Conservation (phyloP, 208 protist species). For the Leishmania gerbilli region DNA sequence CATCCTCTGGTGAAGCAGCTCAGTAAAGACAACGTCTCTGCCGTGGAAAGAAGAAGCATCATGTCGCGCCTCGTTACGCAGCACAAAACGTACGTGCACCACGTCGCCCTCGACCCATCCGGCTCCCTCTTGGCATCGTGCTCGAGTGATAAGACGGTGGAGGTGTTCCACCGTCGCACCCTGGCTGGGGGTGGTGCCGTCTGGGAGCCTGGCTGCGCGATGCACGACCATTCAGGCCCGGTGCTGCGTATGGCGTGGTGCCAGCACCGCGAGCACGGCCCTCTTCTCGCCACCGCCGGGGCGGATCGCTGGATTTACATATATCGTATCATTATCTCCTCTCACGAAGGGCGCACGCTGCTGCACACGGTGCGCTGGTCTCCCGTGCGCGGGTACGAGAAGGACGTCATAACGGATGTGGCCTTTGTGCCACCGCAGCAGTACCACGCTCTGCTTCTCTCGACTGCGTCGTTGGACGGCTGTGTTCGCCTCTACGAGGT, state of each 20-base stretch:
- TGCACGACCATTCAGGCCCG: slow-evolving; percentile 78
- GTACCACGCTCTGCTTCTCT: slow-evolving; percentile 78
- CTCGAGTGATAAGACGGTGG: slow-evolving; percentile 86
- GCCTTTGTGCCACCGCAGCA: slow-evolving; percentile 86
- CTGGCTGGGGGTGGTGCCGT: slow-evolving; percentile 17
- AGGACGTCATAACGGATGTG: slow-evolving; percentile 89
- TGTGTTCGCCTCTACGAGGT: slow-evolving; percentile 89
- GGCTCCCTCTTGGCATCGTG: slow-evolving; percentile 81
- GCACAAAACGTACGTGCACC: slow-evolving; percentile 83
- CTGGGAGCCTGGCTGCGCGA: slow-evolving; percentile 70
- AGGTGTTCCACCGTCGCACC: slow-evolving; percentile 69
- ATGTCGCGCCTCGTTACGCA: slow-evolving; percentile 61
- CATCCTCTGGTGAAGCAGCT: background rate
- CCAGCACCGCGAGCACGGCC: slow-evolving; percentile 77
- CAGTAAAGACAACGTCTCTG: background rate
- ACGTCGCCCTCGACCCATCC: slow-evolving; percentile 81
- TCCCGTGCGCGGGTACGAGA: slow-evolving; percentile 76
- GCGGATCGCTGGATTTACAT: slow-evolving; percentile 88
- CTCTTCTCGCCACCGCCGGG: slow-evolving; percentile 79
- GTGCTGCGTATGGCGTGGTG: slow-evolving; percentile 86
- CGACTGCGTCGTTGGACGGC: slow-evolving; percentile 87
- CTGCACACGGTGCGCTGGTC: slow-evolving; percentile 61
- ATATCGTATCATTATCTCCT: slow-evolving; percentile 75
- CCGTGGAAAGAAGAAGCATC: background rate
- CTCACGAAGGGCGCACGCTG: slow-evolving; percentile 50